Evolutionary conservation across 1,139 yeast species (phyloP).

Genomic region (Magnusiomyces ingens): DNA sequence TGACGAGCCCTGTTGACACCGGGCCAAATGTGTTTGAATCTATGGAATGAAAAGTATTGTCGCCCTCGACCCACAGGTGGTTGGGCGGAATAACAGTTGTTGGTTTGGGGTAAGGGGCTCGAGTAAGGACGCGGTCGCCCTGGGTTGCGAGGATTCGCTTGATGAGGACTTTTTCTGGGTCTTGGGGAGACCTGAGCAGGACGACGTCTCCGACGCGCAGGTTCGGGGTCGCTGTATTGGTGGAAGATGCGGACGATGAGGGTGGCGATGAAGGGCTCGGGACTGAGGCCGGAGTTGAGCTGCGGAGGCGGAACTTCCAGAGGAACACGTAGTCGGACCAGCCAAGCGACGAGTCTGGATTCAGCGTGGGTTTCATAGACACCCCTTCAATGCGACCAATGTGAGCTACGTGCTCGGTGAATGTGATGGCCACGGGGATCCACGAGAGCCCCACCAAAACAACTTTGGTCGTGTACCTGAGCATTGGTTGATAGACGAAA

Average conservation of each 20-base stretch:
- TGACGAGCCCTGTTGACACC: slow-evolving; percentile 64
- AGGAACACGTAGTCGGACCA: slow-evolving; percentile 62
- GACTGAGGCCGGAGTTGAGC: neutral
- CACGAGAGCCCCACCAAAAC: slow-evolving; percentile 38
- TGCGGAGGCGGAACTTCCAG: slow-evolving; percentile 53
- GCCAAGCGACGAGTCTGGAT: slow-evolving; percentile 51
- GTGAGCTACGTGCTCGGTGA: slow-evolving; percentile 65
- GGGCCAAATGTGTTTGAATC: slow-evolving; percentile 88
- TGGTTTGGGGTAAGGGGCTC: slow-evolving; percentile 59
- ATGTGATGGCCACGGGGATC: slow-evolving; percentile 72
- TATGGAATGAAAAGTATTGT: slow-evolving; percentile 65
- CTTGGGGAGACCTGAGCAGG: slow-evolving; percentile 66
- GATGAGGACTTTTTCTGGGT: slow-evolving; percentile 66
- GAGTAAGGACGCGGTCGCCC: slow-evolving; percentile 59
- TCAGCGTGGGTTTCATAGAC: slow-evolving; percentile 87
- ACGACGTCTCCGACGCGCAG: slow-evolving; percentile 64
- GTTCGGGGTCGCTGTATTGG: slow-evolving; percentile 34
- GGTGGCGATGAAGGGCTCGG: neutral
- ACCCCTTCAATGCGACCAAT: slow-evolving; percentile 73
- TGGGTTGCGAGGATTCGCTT: slow-evolving; percentile 72
- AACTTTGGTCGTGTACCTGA: slow-evolving; percentile 12
- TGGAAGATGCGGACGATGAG: neutral
- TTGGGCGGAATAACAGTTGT: slow-evolving; percentile 61
- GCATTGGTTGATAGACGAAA: slow-evolving; percentile 5
- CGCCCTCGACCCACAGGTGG: slow-evolving; percentile 95